These are phyloP conservation scores for Xylariaceae sp. DNA, from an alignment of 2,329 filamentous ascomycete species.

Conservation along the genomic window DNA sequence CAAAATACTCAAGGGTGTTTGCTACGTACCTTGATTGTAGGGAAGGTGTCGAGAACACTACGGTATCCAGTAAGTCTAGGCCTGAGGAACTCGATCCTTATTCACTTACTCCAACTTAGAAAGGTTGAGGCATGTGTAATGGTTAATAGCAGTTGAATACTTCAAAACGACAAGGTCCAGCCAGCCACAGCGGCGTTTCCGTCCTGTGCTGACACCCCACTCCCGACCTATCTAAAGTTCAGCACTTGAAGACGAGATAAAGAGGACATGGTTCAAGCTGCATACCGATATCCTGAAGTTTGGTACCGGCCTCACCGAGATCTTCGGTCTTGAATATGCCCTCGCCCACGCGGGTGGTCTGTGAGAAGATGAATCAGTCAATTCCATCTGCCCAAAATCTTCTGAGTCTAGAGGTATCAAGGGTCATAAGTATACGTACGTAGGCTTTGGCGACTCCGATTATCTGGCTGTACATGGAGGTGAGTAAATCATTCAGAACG, in stretches of 20 bases:
- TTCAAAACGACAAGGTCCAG: constrained; percentile 66
- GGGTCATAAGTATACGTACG: constrained; percentile 3
- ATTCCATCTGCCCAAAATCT: too few species aligned
- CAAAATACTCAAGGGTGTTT: not conserved
- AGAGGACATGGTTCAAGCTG: too few species aligned
- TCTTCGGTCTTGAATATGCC: constrained; percentile 61
- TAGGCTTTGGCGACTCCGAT: constrained; percentile 65
- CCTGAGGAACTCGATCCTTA: not conserved
- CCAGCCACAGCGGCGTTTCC: constrained; percentile 55
- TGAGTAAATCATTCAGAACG: constrained; percentile 1
- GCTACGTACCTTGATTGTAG: constrained; percentile 54
- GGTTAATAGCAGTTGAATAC: constrained; percentile 60
- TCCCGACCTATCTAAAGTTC: constrained; percentile 13
- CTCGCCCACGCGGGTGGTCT: constrained; percentile 47
- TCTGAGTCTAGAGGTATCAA: too few species aligned
- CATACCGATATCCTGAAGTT: constrained; percentile 33
- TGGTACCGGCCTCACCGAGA: constrained; percentile 31
- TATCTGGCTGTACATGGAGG: constrained; percentile 29
- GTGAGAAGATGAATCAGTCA: not conserved
- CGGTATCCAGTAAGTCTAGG: not conserved
- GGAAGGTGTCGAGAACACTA: constrained; percentile 64
- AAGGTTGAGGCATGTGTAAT: constrained; percentile 59
- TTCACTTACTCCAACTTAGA: constrained; percentile 50
- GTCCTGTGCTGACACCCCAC: constrained; percentile 34
- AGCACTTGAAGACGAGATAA: too few species aligned